Evolutionary conservation across 1,139 yeast genomes (phyloP).

Genomic region (Candida gigantensis): DNA sequence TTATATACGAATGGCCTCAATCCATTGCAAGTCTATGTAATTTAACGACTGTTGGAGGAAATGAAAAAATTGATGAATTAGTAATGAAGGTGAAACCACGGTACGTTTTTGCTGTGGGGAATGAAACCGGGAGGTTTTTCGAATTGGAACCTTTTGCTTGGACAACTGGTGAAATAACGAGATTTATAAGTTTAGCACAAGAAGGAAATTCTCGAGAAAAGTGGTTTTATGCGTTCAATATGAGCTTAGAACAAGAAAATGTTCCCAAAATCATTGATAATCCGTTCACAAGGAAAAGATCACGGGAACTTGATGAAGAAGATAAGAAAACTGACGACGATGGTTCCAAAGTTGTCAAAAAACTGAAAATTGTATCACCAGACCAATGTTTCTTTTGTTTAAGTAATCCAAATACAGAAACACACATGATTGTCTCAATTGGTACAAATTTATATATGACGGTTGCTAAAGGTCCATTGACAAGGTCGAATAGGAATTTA

Average conservation of each 20-base stretch:
- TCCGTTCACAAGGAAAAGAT: conserved; percentile 34
- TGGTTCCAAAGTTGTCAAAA: conserved; percentile 17
- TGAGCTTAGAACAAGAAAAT: conserved; percentile 23
- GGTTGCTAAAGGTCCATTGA: conserved; percentile 84
- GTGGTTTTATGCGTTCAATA: conserved; percentile 75
- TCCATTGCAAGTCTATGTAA: conserved; percentile 41
- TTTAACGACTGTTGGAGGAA: conserved; percentile 41
- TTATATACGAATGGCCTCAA: conserved; percentile 65
- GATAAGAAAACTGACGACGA: conserved; percentile 8
- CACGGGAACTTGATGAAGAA: conserved; percentile 12
- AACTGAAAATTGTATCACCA: conserved; percentile 47
- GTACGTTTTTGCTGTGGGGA: conserved; percentile 65
- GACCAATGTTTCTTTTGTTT: conserved; percentile 79
- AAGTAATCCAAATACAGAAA: conserved; percentile 74
- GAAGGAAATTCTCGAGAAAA: conserved; percentile 53
- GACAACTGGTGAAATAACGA: conserved; percentile 43
- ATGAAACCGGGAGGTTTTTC: conserved; percentile 46
- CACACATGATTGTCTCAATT: conserved; percentile 79
- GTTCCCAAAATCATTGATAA: conserved; percentile 27
- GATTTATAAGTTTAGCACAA: conserved; percentile 65
- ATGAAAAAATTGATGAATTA: conserved; percentile 45
- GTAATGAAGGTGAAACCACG: conserved; percentile 52
- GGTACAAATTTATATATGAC: conserved; percentile 70
- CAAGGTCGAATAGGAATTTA: conserved; percentile 45
- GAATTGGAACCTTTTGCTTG: conserved; percentile 64